Percentiles rank a stretch among this genome's conserved stretches.
Evolutionary conservation across 2,329 filamentous ascomycete genomes (phyloP).

Genomic region (Sarocladium strictum): DNA sequence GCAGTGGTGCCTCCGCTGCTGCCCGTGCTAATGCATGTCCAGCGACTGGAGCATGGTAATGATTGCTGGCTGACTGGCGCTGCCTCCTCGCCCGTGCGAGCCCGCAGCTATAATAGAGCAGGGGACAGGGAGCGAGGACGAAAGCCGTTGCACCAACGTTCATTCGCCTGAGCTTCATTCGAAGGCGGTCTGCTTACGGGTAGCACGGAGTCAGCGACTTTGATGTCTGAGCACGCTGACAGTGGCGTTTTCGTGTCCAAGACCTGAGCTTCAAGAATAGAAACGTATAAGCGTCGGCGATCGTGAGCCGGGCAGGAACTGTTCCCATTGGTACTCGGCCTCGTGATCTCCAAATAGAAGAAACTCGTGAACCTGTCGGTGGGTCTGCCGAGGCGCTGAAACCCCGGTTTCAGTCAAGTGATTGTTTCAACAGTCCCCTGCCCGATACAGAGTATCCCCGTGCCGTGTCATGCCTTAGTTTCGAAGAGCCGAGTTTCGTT

Average conservation of each 20-base stretch:
- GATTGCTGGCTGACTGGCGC: neutral
- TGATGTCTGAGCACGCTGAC: neutral
- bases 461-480: neutral
- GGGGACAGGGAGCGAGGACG: neutral
- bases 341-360: constrained; percentile 5
- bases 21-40: neutral
- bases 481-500: neutral
- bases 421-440: neutral
- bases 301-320: neutral
- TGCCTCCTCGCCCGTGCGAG: neutral
- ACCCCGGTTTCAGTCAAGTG: constrained; percentile 1
- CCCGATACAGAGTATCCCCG: neutral
- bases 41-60: neutral
- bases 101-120: no score
- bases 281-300: neutral
- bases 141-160: neutral
- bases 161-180: neutral
- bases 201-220: neutral
- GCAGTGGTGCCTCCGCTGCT: constrained; percentile 1
- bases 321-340: neutral
- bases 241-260: neutral
- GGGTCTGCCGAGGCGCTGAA: constrained; percentile 3
- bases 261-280: neutral
- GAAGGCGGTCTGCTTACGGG: neutral
- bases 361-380: neutral